Evolutionary conservation across 495 filamentous ascomycete genomes (phyloP).

Genomic region (Neurospora intermedia): DNA sequence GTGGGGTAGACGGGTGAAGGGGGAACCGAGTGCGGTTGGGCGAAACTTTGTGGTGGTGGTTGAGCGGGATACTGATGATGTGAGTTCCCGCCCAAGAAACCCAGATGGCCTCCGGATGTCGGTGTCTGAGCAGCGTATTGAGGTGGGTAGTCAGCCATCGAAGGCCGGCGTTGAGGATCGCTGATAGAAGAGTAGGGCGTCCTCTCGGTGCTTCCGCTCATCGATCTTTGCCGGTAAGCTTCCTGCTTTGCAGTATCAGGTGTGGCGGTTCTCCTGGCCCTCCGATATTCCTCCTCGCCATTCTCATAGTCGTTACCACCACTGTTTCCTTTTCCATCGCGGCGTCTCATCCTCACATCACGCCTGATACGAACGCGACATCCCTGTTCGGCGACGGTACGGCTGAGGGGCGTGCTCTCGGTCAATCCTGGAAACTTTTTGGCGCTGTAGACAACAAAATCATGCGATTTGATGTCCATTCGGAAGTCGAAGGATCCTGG

Average conservation of each 20-base stretch:
- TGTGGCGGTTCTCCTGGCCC: slow-evolving; percentile 45
- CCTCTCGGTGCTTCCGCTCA: slow-evolving; percentile 57
- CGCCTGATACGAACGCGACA: slow-evolving; percentile 94
- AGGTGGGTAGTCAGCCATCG: slow-evolving; percentile 40
- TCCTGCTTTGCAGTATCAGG: slow-evolving; percentile 47
- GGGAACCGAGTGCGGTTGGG: slow-evolving; percentile 37
- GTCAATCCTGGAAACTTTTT: slow-evolving; percentile 97
- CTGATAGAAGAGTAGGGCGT: slow-evolving; percentile 26
- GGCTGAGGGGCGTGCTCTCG: slow-evolving; percentile 80
- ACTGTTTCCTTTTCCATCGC: slow-evolving; percentile 50
- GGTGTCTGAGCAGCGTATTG: slow-evolving; percentile 29
- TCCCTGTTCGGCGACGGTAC: slow-evolving; percentile 89
- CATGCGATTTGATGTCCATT: slow-evolving; percentile 80
- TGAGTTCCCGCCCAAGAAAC: slow-evolving; percentile 20
- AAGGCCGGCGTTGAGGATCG: slow-evolving; percentile 44
- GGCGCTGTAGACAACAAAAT: slow-evolving; percentile 87
- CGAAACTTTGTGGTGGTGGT: slow-evolving; percentile 34
- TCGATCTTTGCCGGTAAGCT: slow-evolving; percentile 57
- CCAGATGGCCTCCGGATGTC: slow-evolving; percentile 24
- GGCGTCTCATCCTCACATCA: slow-evolving; percentile 92
- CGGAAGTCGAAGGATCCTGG: slow-evolving; percentile 35
- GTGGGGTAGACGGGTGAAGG: slow-evolving; percentile 32
- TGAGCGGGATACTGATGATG: slow-evolving; percentile 21
- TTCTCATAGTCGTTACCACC: slow-evolving; percentile 56
- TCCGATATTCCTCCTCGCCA: slow-evolving; percentile 54